Base-by-base conservation (phyloP, 1,139 yeast genomes). In the Yamadazyma sp. region DNA sequence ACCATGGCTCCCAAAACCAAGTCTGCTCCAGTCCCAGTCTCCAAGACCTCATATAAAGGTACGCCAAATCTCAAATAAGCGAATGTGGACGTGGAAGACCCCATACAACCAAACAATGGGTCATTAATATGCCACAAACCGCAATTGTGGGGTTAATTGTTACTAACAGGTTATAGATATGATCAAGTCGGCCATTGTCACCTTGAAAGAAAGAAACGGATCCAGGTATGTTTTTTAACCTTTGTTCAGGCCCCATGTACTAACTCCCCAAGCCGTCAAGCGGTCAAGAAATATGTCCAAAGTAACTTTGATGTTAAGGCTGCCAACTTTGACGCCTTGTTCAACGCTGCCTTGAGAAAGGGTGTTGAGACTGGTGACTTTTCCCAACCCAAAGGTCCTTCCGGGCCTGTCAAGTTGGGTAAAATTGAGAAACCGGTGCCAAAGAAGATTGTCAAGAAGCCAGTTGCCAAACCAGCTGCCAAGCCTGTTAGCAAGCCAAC, bases 301-400 rank as follows among this genome's bases (percentile, higher is more conserved):
- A 67, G 80, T 46, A 82, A 82, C 62, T 78, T 70, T 59, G 74
- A 79, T 42, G 69, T 80, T 53, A 72, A 78, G 38, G 73, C 82
- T 26, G 53, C 74, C 41, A 82, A 78, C 59, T 88, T 87, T 57
- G 95, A 87, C 56, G 67, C 82, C 37, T 77, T 81, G 50, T 85
- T 88, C 73, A 88, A 87, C 62, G 56, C 76, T 36, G 92, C 96
- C 26, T 71, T 88, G 55, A 82, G 83, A 70, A 84, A 81, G 59
- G 95, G 95, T 45, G 94, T 88, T 46, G 82, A 76, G 42, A 61
- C 78, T 20, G 95, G 88, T 37, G 86, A 80, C 40, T 85, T 89
- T 53, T 62, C 77, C 34, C 96, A 86, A 65, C 96, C 96, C 58
- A 88, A 87, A 70, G 96, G 96, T 43, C 80, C 88, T 14, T 78